These are phyloP conservation scores for Brassica balearica DNA, from an alignment of 441 rosid species.

Conservation along the genomic window DNA sequence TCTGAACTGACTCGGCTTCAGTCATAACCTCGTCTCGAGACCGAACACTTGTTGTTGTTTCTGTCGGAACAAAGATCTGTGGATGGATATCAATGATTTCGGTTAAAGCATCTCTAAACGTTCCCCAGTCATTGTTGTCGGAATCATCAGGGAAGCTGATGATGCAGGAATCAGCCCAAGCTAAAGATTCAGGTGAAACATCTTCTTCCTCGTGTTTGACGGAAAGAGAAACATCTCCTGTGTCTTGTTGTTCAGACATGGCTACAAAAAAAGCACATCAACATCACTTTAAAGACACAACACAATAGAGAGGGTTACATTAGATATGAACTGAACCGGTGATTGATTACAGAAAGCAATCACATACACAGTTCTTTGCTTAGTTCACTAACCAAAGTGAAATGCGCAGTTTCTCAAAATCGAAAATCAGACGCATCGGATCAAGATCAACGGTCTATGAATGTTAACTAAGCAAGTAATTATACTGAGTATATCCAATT, in stretches of 20 bases:
- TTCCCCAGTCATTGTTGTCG: slow-evolving; percentile 55
- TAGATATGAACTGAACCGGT: background rate
- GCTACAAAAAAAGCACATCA: slow-evolving; percentile 37
- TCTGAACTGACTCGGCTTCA: slow-evolving; percentile 18
- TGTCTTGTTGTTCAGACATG: slow-evolving; percentile 58
- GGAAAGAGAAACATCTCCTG: slow-evolving; percentile 46
- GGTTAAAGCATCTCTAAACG: slow-evolving; percentile 63
- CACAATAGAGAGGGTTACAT: background rate
- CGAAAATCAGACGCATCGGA: background rate
- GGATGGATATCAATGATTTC: slow-evolving; percentile 56
- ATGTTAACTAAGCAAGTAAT: background rate
- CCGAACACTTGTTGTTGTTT: slow-evolving; percentile 13
- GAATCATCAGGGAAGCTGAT: slow-evolving; percentile 55
- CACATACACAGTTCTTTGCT: background rate
- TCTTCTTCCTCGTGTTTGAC: slow-evolving; percentile 45
- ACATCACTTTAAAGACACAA: background rate
- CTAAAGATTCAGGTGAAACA: slow-evolving; percentile 65
- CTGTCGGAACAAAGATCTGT: slow-evolving; percentile 33
- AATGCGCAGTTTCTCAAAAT: background rate
- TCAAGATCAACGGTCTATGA: background rate
- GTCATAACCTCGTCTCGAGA: slow-evolving; percentile 34
- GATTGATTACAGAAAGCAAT: background rate
- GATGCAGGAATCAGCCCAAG: slow-evolving; percentile 90
- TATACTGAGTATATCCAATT: background rate
- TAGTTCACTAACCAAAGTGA: background rate